Base-by-base conservation (phyloP, 2,329 filamentous ascomycete species). In the Zymoseptoria ardabiliae region DNA sequence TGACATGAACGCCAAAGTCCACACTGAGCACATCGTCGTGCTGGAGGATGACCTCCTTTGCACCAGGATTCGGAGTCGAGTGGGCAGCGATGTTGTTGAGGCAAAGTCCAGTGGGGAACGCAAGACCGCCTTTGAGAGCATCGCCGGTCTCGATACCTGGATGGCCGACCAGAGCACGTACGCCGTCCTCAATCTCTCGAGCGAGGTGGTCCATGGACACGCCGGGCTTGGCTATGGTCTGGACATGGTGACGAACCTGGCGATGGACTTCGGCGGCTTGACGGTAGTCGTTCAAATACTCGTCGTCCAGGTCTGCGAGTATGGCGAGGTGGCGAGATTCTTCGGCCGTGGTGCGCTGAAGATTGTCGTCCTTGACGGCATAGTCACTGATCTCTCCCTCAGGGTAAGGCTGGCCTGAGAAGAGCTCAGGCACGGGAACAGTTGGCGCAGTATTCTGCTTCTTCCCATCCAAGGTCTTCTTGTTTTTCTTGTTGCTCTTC, bases 211-310 rank as follows among this genome's bases (percentile, higher is more conserved):
- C 91, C 71, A 96, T 76, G 6, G 82, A 84, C 80, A 90, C 86
- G 53, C 91, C 91, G 0, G 91, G 91, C 78, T 88, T 88, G 51
- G 62, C 58, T 71, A 94, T 89, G 72, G 87, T 86, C 75, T 90
- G 86, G 3, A 89, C 90, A 82, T 89, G 92, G 73, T 91, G 86
- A 55, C 91, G 86, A 59, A 94, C 90, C 72, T 95, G 89, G 58
- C 91, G 85, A 74, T 96, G 91, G n/a, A 90, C 84, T 76, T 95
- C 90, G n/a, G 90, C 89, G 53, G 85, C 90, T 69, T 92, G 84
- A 62, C 91, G 86, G 73, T 92, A 95, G 70, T 95, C 90, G 61
- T 82, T 80, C 56, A 95, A 76, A 77, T 90, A 92, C 64, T 92
- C 87, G 67, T 84, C 85, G 74, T 91, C 88, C 78, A 91, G 84